A percentile compares a stretch with the other conserved stretches of the same genome.
Evolutionary conservation across 345 rosid species (phyloP).

Genomic region (Citrus cavaleriei): DNA sequence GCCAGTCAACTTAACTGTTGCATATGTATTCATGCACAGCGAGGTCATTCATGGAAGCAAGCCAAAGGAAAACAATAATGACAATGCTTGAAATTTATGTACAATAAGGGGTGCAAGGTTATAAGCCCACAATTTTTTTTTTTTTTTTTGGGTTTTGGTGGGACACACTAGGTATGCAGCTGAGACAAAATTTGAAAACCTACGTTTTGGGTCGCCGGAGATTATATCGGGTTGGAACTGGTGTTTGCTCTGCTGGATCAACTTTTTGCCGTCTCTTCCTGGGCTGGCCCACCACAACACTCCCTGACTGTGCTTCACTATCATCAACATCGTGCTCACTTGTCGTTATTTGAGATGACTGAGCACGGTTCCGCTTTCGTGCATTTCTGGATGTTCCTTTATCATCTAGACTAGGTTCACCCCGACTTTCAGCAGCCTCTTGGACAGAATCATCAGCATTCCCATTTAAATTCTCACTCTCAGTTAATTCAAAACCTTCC

Average conservation of each 20-base stretch:
- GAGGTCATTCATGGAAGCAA: not conserved
- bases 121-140: not conserved
- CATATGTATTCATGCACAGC: not conserved
- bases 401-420: constrained; percentile 51
- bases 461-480: constrained; percentile 40
- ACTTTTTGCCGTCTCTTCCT: constrained; percentile 66
- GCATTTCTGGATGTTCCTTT: constrained; percentile 45
- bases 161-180: not conserved
- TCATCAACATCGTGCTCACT: constrained; percentile 62
- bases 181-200: constrained; percentile 19
- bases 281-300: constrained; percentile 50
- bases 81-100: not conserved
- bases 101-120: not conserved
- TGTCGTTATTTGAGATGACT: constrained; percentile 43
- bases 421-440: constrained; percentile 44
- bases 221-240: constrained; percentile 56
- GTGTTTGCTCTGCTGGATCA: constrained; percentile 33
- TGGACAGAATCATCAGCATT: constrained; percentile 47
- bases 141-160: not conserved
- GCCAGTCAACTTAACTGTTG: not conserved
- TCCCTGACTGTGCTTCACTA: constrained; percentile 68
- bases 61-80: not conserved
- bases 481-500: constrained; percentile 41
- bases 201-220: constrained; percentile 71
- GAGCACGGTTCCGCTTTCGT: constrained; percentile 59